Percentiles rank a stretch among this genome's conserved stretches.
phyloP scores from a whole-genome alignment of 331 rosid genomes.

The Rosa hybrid region DNA sequence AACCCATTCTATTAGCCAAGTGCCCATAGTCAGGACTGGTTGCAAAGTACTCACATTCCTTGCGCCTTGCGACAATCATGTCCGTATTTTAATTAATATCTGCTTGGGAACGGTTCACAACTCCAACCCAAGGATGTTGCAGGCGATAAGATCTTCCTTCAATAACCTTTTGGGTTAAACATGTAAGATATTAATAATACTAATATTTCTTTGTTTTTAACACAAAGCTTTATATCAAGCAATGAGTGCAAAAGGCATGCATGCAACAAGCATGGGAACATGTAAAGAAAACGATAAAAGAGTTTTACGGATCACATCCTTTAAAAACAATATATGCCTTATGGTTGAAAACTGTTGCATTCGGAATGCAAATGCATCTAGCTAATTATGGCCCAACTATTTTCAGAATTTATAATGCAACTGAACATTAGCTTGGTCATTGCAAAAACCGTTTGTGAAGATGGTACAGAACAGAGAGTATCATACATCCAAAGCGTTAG shows the following conservation, averaged over 20 bases:
- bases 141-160: conserved; percentile 94
- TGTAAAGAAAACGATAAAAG: neutral
- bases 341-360: neutral
- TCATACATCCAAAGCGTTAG: no score
- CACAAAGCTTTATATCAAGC: neutral
- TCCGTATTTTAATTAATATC: conserved; percentile 91
- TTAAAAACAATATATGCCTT: neutral
- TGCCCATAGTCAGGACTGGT: conserved; percentile 94
- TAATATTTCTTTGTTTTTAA: neutral
- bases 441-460: neutral
- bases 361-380: conserved; percentile 1
- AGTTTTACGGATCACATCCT: conserved; percentile 1
- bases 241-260: neutral
- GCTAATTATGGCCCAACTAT: neutral
- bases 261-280: neutral
- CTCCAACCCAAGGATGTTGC: conserved; percentile 96
- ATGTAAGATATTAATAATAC: neutral
- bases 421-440: neutral
- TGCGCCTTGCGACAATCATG: conserved; percentile 83
- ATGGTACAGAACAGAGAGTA: neutral
- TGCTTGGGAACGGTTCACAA: conserved; percentile 94
- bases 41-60: conserved; percentile 89
- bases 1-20: conserved; percentile 87
- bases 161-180: conserved; percentile 53
- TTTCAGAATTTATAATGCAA: neutral